phyloP scores from a whole-genome alignment of 345 rosid genomes.

The Theobroma cacao region DNA sequence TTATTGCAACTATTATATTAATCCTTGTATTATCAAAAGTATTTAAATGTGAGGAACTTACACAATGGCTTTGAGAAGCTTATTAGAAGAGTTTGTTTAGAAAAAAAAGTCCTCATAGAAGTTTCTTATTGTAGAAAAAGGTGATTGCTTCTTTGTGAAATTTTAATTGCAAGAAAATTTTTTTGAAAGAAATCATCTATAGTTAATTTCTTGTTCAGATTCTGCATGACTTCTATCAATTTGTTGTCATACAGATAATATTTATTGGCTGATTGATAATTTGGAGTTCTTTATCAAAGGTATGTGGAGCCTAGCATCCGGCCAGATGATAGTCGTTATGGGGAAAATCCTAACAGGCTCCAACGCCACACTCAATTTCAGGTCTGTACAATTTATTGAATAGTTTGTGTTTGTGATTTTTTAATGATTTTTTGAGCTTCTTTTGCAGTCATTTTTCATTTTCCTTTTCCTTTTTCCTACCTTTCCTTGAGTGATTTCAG shows the following conservation, averaged over 20 bases:
- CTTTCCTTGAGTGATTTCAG: constrained; percentile 34
- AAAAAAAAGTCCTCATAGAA: too few relatives aligned
- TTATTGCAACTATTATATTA: too few relatives aligned
- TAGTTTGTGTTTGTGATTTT: neutral
- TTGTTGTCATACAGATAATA: neutral
- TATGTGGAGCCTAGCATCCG: constrained; percentile 95
- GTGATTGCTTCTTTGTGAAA: too few relatives aligned
- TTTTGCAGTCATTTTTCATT: neutral
- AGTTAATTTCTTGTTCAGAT: neutral
- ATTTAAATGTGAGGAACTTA: too few relatives aligned
- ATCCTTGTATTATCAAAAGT: too few relatives aligned
- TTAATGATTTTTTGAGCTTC: neutral
- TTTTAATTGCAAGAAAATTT: neutral
- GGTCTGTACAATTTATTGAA: constrained; percentile 30
- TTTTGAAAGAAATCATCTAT: neutral
- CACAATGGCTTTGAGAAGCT: too few relatives aligned
- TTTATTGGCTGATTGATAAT: constrained; percentile 3
- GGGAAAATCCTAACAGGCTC: constrained; percentile 96
- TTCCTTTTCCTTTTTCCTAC: neutral
- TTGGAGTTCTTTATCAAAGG: constrained; percentile 31
- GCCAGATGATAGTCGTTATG: constrained; percentile 94
- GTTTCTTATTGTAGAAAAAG: too few relatives aligned
- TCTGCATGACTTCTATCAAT: neutral
- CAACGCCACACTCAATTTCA: constrained; percentile 98
- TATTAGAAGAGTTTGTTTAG: too few relatives aligned